Evolutionary conservation across 352 stramenopile species (phyloP), one percentile per base, ranked within the genome.

Genomic region (Pythium myriotylum): DNA sequence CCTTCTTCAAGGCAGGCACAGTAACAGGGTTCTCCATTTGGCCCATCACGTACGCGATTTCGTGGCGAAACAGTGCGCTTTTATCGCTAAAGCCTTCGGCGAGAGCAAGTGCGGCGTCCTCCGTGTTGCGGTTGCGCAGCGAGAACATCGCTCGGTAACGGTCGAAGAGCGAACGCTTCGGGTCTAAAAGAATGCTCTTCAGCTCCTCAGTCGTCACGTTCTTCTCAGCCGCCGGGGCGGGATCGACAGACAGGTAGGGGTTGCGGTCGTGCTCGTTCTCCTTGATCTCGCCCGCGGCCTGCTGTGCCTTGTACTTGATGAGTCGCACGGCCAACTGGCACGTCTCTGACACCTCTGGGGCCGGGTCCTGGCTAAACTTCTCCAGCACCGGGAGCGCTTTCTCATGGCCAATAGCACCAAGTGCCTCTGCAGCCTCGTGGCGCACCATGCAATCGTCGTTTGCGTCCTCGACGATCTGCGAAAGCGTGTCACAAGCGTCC

Each of bases 101-200:
- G 1, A 97, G 75, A 20, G 83, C 87, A 8, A 95, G 64, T 23
- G 86, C 89, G 1, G 91, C 87, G 41, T 97, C 89, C 52, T 88
- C 78, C 39, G 84, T 96, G 70, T 97, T 98, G 54, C 89, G 83
- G 85, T 99, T 99, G 24, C 97, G 88, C 23, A 99, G 73, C 32
- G 94, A 97, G 70, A 99, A 99, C 96, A 99, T 99, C 47, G 96
- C 97, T 40, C 96, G 91, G 73, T 99, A 99, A 50, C 87, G 81
- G 37, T 89, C 73, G 54, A 98, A 99, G 17, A 99, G 84, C 53
- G 89, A 85, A 9, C 74, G 72, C 24, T 63, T 68, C 54, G 75
- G 59, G 80, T 99, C 85, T 41, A 94, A 70, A 39, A 99, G 76
- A 46, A 96, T 81, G 29, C 73, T 65, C 42, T 95, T 89, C 41